Percentiles rank a stretch among this genome's conserved stretches.
Evolutionary conservation across 202 grass and related monocot genomes (phyloP).

Genomic region (Setaria viridis): DNA sequence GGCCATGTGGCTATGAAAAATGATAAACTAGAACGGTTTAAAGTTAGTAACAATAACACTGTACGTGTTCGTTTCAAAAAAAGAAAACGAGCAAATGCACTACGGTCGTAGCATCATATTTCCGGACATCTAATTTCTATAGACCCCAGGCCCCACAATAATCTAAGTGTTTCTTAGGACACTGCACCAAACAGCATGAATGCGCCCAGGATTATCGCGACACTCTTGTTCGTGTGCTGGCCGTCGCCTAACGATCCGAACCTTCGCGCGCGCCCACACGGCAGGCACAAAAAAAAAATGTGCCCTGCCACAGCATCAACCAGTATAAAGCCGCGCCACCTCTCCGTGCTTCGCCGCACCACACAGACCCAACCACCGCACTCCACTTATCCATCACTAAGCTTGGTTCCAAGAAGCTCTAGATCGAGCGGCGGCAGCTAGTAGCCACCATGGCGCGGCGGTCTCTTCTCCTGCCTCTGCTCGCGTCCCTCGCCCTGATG

Average conservation of each 20-base stretch:
- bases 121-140: too few species aligned
- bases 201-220: neutral
- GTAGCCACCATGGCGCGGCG: neutral
- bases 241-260: neutral
- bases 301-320: neutral
- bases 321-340: conserved; percentile 27
- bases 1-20: too few species aligned
- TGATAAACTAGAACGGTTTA: too few species aligned
- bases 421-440: neutral
- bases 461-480: neutral
- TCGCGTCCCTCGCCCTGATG: neutral
- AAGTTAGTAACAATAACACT: too few species aligned
- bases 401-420: neutral
- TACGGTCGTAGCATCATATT: too few species aligned
- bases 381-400: neutral
- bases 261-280: neutral
- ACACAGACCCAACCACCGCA: neutral
- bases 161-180: neutral
- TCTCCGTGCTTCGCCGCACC: neutral
- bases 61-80: too few species aligned
- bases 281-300: neutral
- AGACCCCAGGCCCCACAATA: neutral
- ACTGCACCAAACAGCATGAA: neutral
- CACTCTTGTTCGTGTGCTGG: neutral
- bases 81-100: too few species aligned